A percentile compares a stretch with the other conserved stretches of the same genome.
Conservation (phyloP, 257 asterid species). For the Solanum lycopersicoides region DNA sequence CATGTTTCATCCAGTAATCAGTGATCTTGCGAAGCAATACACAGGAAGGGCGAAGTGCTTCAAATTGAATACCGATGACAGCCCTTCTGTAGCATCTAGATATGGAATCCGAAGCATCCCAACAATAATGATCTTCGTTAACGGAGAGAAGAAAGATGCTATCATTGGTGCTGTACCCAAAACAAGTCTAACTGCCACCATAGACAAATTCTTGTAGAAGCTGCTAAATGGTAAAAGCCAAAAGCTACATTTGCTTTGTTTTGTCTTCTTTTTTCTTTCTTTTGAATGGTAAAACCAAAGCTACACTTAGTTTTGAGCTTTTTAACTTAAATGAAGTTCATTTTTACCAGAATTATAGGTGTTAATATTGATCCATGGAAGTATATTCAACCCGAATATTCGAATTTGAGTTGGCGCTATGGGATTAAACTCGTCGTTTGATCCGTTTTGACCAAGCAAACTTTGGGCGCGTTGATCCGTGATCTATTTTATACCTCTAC, state of each 20-base stretch:
- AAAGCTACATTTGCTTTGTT: background rate
- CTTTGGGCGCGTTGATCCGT: background rate
- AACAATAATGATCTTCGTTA: slow-evolving; percentile 9
- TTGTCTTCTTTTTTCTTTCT: background rate
- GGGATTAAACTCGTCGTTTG: background rate
- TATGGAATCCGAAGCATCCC: slow-evolving; percentile 26
- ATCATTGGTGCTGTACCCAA: slow-evolving; percentile 23
- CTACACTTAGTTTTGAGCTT: background rate
- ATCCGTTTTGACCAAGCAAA: background rate
- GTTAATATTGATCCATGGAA: background rate
- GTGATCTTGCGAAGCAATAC: slow-evolving; percentile 13
- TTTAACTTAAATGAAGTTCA: background rate
- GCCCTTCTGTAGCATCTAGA: slow-evolving; percentile 6
- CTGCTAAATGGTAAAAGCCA: background rate
- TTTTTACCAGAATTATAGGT: background rate
- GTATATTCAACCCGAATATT: background rate
- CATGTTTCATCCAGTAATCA: slow-evolving; percentile 20
- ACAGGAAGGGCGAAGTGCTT: slow-evolving; percentile 2
- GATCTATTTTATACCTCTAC: background rate
- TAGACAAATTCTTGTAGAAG: slow-evolving; percentile 15
- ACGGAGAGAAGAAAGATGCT: slow-evolving; percentile 19
- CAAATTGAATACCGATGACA: slow-evolving; percentile 16
- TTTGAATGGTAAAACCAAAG: background rate
- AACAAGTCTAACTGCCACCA: slow-evolving; percentile 10
- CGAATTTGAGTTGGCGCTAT: background rate